Evolutionary conservation across 805 yeast species (phyloP).

Genomic region (Metschnikowia koreensis): DNA sequence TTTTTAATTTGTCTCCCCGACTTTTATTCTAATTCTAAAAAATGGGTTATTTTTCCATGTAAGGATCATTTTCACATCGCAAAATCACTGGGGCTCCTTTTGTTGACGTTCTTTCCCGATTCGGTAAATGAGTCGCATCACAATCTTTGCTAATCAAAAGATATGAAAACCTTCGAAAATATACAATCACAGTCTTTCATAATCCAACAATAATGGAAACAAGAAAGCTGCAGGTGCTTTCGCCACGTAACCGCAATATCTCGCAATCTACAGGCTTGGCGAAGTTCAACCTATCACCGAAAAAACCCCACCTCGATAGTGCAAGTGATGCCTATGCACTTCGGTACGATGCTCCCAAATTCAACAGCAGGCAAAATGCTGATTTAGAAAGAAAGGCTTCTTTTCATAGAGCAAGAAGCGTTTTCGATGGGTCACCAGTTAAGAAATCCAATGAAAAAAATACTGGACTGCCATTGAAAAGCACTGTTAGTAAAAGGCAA

Average conservation of each 20-base stretch:
- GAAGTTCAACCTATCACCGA: conserved; percentile 10
- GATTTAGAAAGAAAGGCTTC: conserved; percentile 7
- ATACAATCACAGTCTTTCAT: background rate
- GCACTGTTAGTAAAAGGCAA: background rate
- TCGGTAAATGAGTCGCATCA: conserved; percentile 6
- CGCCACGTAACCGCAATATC: conserved; percentile 30
- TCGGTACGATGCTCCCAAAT: conserved; percentile 3
- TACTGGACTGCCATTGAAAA: background rate
- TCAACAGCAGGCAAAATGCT: background rate
- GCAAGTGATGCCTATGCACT: background rate
- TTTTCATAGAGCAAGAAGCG: conserved; percentile 6
- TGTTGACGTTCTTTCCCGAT: conserved; percentile 14
- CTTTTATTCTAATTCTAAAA: background rate
- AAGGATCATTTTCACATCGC: background rate
- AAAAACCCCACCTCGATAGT: background rate
- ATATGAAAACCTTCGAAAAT: background rate
- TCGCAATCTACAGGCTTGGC: conserved; percentile 49
- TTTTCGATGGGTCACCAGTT: conserved; percentile 4
- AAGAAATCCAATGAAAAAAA: background rate
- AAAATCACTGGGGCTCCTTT: background rate
- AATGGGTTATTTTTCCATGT: background rate
- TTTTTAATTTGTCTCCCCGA: background rate
- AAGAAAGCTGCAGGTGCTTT: background rate
- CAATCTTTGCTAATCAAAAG: background rate
- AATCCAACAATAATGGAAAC: background rate